Percentiles rank a stretch among this genome's conserved stretches.
phyloP scores from a whole-genome alignment of 805 yeast genomes.

The Candida lessepsii region DNA sequence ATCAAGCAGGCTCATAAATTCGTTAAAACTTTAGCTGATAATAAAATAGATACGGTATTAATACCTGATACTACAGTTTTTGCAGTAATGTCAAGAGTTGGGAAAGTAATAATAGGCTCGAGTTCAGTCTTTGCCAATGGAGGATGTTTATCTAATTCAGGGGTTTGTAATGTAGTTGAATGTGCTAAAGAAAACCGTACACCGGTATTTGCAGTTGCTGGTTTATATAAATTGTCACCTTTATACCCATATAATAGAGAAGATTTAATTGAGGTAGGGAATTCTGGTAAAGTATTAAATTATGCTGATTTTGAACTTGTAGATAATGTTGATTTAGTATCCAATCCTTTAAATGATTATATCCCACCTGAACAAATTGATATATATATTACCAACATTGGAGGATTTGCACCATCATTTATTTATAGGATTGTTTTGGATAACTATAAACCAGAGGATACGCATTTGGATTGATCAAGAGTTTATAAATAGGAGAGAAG shows the following conservation, averaged over 20 bases:
- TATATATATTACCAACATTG: conserved; percentile 90
- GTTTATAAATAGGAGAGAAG: not conserved
- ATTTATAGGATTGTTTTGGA: conserved; percentile 93
- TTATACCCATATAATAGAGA: conserved; percentile 87
- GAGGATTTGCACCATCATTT: conserved; percentile 95
- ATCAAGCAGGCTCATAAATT: conserved; percentile 73
- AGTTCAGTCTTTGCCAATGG: conserved; percentile 94
- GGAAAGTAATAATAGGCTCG: conserved; percentile 92
- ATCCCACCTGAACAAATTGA: conserved; percentile 93
- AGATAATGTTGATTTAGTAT: conserved; percentile 68
- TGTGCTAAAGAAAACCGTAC: conserved; percentile 93
- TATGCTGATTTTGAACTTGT: conserved; percentile 69
- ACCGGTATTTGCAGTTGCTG: conserved; percentile 96
- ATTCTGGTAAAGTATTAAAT: conserved; percentile 82
- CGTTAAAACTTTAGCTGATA: conserved; percentile 75
- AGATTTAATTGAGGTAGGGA: conserved; percentile 84
- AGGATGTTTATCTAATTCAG: conserved; percentile 85
- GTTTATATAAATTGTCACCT: conserved; percentile 89
- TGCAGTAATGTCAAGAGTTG: conserved; percentile 96
- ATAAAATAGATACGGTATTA: conserved; percentile 84
- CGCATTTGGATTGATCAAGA: conserved; percentile 45
- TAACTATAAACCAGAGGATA: conserved; percentile 86
- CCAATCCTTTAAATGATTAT: conserved; percentile 88
- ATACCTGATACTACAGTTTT: conserved; percentile 91
- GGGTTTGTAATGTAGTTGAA: conserved; percentile 90